phyloP scores from a whole-genome alignment of 2,329 filamentous ascomycete species.

The Aspergillus candidus region DNA sequence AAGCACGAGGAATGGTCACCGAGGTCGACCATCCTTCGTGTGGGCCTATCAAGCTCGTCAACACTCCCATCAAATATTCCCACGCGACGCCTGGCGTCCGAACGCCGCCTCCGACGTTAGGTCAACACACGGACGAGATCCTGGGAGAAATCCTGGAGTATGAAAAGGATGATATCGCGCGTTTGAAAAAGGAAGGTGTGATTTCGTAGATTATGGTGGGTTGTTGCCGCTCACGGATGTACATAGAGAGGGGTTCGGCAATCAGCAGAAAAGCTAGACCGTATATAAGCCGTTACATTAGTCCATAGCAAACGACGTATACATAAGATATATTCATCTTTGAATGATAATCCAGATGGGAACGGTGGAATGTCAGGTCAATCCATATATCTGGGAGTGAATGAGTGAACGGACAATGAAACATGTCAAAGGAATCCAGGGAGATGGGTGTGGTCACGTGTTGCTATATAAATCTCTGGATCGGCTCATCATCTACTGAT shows the following conservation, averaged over 20 bases:
- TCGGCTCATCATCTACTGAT: constrained; percentile 8
- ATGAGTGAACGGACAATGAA: too few relatives aligned
- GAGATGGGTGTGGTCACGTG: constrained; percentile 21
- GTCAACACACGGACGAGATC: constrained; percentile 79
- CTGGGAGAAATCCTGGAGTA: constrained; percentile 59
- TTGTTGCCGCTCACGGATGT: too few relatives aligned
- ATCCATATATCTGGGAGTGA: too few relatives aligned
- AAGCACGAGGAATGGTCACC: constrained; percentile 80
- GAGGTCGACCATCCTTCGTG: constrained; percentile 78
- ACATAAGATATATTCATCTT: too few relatives aligned
- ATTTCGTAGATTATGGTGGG: constrained; percentile 32
- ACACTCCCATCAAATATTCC: constrained; percentile 91
- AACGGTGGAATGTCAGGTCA: too few relatives aligned
- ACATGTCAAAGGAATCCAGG: constrained; percentile 1
- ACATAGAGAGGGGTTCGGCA: too few relatives aligned
- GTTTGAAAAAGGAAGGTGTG: constrained; percentile 60
- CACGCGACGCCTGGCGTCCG: constrained; percentile 71
- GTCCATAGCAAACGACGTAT: too few relatives aligned
- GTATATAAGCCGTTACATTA: too few relatives aligned
- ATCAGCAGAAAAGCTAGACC: too few relatives aligned
- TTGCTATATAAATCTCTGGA: constrained; percentile 25
- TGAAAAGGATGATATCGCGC: constrained; percentile 52
- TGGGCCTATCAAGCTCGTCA: constrained; percentile 82
- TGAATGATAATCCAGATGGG: too few relatives aligned
- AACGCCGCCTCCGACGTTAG: constrained; percentile 73